These are phyloP conservation scores for Colletotrichum gigasporum DNA, from an alignment of 2,329 filamentous ascomycete species.

Conservation along the genomic window DNA sequence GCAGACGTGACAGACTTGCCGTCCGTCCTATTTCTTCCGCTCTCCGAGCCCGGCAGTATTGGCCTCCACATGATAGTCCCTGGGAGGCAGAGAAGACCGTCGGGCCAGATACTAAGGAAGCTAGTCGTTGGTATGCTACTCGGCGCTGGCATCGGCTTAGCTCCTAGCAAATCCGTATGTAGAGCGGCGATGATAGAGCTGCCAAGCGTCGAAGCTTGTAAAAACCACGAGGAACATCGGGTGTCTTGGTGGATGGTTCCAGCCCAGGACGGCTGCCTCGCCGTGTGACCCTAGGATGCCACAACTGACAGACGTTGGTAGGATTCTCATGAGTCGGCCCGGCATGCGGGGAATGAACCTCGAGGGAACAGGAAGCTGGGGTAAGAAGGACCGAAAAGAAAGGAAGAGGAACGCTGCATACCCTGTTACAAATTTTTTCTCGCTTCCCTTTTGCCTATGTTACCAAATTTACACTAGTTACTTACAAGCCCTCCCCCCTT, in stretches of 20 bases:
- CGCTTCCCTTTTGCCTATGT: not conserved
- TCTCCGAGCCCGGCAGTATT: not conserved
- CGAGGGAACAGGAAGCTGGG: not conserved
- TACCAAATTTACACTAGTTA: not conserved
- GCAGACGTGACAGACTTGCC: too few relatives aligned
- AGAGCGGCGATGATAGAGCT: too few relatives aligned
- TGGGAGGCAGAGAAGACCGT: not conserved
- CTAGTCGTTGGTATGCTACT: not conserved
- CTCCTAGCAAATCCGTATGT: not conserved
- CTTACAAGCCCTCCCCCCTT: slow-evolving; percentile 4
- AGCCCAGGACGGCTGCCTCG: too few relatives aligned
- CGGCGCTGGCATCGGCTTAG: not conserved
- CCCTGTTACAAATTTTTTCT: not conserved
- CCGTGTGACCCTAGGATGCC: too few relatives aligned
- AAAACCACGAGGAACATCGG: not conserved
- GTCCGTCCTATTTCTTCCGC: not conserved
- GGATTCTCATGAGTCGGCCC: not conserved
- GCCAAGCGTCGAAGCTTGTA: not conserved
- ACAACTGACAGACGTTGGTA: not conserved
- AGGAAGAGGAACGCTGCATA: not conserved
- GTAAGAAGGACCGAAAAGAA: not conserved
- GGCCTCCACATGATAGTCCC: not conserved
- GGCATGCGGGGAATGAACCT: not conserved
- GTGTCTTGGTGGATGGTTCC: too few relatives aligned
- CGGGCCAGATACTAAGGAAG: not conserved